phyloP scores from a whole-genome alignment of 345 rosid genomes.

The Toxicodendron radicans region DNA sequence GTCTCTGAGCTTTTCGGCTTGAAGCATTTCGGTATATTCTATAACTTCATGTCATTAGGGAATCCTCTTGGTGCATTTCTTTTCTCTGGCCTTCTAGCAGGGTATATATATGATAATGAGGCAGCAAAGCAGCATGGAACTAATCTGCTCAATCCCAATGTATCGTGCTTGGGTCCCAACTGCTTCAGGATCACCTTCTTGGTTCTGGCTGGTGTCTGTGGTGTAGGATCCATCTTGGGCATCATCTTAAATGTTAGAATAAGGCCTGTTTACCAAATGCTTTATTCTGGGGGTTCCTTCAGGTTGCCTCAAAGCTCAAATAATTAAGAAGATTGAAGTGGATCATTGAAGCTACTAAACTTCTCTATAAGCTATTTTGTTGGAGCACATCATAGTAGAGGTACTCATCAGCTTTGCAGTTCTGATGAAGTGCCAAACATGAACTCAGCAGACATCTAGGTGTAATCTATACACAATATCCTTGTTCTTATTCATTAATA shows the following conservation, averaged over 20 bases:
- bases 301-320: conserved; percentile 41
- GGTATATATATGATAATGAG: conserved; percentile 53
- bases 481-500: too few species aligned
- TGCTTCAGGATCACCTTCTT: conserved; percentile 70
- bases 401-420: neutral
- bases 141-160: conserved; percentile 26
- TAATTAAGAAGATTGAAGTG: conserved; percentile 29
- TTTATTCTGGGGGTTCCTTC: conserved; percentile 61
- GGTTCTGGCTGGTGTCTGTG: conserved; percentile 49
- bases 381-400: neutral
- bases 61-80: conserved; percentile 67
- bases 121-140: conserved; percentile 52
- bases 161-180: conserved; percentile 55
- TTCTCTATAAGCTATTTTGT: neutral
- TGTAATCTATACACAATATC: too few species aligned
- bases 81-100: conserved; percentile 65
- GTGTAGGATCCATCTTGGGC: conserved; percentile 47
- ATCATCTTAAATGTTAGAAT: conserved; percentile 46
- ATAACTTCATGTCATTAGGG: conserved; percentile 59
- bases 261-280: conserved; percentile 61
- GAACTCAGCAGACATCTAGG: neutral
- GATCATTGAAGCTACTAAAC: neutral
- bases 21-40: conserved; percentile 58
- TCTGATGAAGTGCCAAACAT: neutral
- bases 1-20: conserved; percentile 69